A percentile compares a stretch with the other conserved stretches of the same genome.
These are phyloP conservation scores for Datura wrightii DNA, from an alignment of 257 asterid genomes.

Conservation along the genomic window DNA sequence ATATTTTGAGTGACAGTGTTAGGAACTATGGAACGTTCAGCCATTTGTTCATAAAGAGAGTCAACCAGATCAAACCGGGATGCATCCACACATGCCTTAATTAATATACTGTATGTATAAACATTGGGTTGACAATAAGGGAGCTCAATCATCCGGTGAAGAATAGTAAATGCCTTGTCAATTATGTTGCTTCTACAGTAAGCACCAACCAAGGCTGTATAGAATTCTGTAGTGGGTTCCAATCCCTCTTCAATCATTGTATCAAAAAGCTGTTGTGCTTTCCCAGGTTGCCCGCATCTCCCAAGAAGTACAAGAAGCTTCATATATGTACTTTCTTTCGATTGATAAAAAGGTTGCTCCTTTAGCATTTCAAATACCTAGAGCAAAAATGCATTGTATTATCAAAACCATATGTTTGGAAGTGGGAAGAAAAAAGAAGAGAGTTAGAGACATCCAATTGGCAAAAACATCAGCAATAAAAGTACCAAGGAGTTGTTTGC, in stretches of 20 bases:
- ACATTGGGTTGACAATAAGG: slow-evolving; percentile 96
- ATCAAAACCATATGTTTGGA: background rate
- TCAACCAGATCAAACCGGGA: slow-evolving; percentile 75
- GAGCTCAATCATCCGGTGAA: slow-evolving; percentile 64
- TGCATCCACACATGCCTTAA: slow-evolving; percentile 86
- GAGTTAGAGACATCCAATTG: background rate
- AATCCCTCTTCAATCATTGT: slow-evolving; percentile 79
- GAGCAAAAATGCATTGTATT: background rate
- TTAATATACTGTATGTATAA: slow-evolving; percentile 75
- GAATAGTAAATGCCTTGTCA: slow-evolving; percentile 72
- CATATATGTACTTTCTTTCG: slow-evolving; percentile 90
- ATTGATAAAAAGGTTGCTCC: slow-evolving; percentile 83
- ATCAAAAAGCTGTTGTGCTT: slow-evolving; percentile 77
- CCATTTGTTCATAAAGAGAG: slow-evolving; percentile 74
- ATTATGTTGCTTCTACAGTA: slow-evolving; percentile 77
- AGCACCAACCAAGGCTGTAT: slow-evolving; percentile 81
- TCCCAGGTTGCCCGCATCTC: slow-evolving; percentile 79
- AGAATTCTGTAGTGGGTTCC: slow-evolving; percentile 77
- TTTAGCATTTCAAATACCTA: slow-evolving; percentile 90
- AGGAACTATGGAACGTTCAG: slow-evolving; percentile 66
- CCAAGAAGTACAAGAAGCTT: slow-evolving; percentile 91
- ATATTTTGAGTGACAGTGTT: slow-evolving; percentile 91
- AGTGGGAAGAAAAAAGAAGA: background rate
- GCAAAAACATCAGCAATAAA: background rate
- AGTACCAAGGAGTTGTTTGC: background rate